Conservation (phyloP, 75 land plant species). For the Chamaecyparis obtusa region DNA sequence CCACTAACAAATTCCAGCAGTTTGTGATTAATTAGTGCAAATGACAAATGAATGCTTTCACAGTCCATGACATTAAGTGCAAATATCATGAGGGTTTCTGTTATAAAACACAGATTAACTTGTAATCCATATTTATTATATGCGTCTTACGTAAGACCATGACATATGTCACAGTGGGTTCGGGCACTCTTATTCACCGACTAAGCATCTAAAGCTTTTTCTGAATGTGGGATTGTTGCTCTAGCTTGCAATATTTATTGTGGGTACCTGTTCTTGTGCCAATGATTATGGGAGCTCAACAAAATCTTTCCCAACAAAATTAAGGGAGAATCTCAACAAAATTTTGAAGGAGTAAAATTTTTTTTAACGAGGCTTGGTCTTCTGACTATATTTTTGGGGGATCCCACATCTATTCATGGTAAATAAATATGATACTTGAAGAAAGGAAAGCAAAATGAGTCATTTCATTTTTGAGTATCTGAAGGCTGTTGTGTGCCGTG, state of each 20-base stretch:
- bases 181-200: neutral
- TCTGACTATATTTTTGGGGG: neutral
- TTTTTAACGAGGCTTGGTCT: no score
- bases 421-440: neutral
- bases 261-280: neutral
- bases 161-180: neutral
- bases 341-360: no score
- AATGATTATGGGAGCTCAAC: neutral
- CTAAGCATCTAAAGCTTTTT: neutral
- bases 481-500: neutral
- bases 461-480: neutral
- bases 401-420: neutral
- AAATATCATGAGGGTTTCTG: no score
- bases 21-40: neutral
- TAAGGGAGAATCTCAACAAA: no score
- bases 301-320: neutral
- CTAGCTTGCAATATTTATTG: neutral
- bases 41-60: neutral
- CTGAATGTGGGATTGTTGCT: neutral
- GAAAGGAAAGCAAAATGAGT: neutral
- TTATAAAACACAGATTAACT: no score
- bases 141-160: neutral
- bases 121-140: no score
- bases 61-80: neutral
- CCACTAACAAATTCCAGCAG: neutral